A percentile compares a stretch with the other conserved stretches of the same genome.
Conservation (phyloP, 75 land plant species). For the Azolla pinnata region DNA sequence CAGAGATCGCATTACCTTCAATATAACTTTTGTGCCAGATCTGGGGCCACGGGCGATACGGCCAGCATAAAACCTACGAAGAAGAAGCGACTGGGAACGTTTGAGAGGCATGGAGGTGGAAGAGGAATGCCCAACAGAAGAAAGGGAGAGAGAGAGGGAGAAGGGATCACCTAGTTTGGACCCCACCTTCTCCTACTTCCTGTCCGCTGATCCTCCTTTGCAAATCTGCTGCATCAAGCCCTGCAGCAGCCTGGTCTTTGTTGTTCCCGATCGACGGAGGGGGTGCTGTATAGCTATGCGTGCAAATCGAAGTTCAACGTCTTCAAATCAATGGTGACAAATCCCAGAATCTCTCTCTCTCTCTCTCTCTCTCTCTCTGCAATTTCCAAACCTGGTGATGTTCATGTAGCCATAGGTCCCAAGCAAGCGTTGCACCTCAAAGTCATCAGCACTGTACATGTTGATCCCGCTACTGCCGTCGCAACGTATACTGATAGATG, state of each 20-base stretch:
- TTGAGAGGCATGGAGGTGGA: neutral
- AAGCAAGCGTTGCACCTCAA: slow-evolving; percentile 63
- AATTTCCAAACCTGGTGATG: slow-evolving; percentile 91
- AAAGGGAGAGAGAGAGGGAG: neutral
- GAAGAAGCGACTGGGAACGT: no score
- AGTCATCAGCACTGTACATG: slow-evolving; percentile 35
- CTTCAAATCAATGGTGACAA: no score
- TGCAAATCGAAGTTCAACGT: no score
- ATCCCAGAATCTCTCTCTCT: no score
- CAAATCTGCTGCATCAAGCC: neutral
- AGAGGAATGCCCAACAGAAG: neutral
- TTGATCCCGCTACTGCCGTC: neutral
- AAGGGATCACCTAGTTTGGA: slow-evolving; percentile 62
- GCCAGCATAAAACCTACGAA: slow-evolving; percentile 79
- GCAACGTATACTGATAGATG: neutral
- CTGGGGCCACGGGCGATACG: slow-evolving; percentile 56
- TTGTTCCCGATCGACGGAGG: neutral
- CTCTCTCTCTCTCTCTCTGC: no score
- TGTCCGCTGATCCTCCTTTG: slow-evolving; percentile 36
- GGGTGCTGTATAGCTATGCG: neutral
- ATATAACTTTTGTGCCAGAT: slow-evolving; percentile 57
- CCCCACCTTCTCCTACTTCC: slow-evolving; percentile 72
- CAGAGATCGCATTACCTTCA: no score
- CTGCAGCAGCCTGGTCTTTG: neutral
- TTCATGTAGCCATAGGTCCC: slow-evolving; percentile 92